phyloP scores from a whole-genome alignment of 2,329 filamentous ascomycete species.

The Sclerotinia trifoliorum region DNA sequence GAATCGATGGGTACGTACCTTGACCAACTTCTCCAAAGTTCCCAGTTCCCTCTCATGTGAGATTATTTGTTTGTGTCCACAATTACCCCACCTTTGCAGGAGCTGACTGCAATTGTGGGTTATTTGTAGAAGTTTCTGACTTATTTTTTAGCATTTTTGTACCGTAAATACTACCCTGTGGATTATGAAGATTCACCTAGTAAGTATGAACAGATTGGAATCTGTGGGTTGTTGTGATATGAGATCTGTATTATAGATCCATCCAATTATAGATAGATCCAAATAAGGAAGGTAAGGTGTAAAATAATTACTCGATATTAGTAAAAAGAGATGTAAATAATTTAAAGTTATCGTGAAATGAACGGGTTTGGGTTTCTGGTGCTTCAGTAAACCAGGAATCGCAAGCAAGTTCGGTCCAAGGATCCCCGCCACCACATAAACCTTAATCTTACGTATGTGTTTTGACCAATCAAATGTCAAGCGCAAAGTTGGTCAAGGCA shows the following conservation, averaged over 20 bases:
- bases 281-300: not conserved
- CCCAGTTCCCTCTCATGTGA: not conserved
- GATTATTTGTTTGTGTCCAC: not conserved
- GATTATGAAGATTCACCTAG: not conserved
- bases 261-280: too few relatives aligned
- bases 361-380: too few relatives aligned
- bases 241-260: not conserved
- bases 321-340: not conserved
- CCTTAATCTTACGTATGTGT: not conserved
- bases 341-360: not conserved
- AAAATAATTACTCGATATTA: not conserved
- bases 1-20: not conserved
- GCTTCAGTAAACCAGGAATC: not conserved
- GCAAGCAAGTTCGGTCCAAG: not conserved
- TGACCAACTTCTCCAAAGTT: not conserved
- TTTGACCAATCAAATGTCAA: not conserved
- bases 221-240: too few relatives aligned
- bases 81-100: slow-evolving; percentile 1
- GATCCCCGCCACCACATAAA: not conserved
- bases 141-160: not conserved
- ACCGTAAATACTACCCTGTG: not conserved
- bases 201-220: too few relatives aligned
- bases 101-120: not conserved
- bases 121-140: not conserved
- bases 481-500: not conserved